Evolutionary conservation across 495 filamentous ascomycete genomes (phyloP).

Genomic region (Clohesyomyces aquaticus): DNA sequence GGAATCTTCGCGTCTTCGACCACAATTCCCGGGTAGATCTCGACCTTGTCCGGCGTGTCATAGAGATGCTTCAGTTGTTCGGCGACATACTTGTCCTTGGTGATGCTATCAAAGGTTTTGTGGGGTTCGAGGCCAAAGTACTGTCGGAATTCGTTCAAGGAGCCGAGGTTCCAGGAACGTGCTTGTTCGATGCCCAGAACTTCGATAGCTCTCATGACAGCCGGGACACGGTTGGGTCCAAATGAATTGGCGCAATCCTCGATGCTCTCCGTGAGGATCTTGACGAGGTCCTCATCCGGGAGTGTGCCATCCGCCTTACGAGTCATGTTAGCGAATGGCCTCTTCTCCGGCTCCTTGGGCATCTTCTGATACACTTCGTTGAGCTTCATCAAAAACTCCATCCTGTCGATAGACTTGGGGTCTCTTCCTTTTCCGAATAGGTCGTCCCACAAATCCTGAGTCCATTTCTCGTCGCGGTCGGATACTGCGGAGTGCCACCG

Average conservation of each 20-base stretch:
- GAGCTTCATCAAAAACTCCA: constrained; percentile 41
- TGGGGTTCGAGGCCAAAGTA: constrained; percentile 78
- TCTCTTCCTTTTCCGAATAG: constrained; percentile 47
- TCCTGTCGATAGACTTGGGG: constrained; percentile 26
- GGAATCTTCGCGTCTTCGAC: constrained; percentile 78
- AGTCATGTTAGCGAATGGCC: constrained; percentile 62
- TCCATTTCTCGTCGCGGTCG: constrained; percentile 68
- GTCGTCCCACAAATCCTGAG: constrained; percentile 57
- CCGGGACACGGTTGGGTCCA: constrained; percentile 76
- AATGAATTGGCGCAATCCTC: constrained; percentile 56
- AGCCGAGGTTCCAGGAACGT: constrained; percentile 78
- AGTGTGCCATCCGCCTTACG: constrained; percentile 61
- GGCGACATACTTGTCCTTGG: constrained; percentile 72
- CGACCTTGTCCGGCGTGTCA: constrained; percentile 76
- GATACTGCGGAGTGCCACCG: constrained; percentile 72
- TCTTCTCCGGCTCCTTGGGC: constrained; percentile 46
- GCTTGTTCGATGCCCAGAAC: constrained; percentile 85
- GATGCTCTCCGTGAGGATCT: constrained; percentile 61
- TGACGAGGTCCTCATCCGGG: constrained; percentile 65
- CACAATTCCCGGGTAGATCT: constrained; percentile 80
- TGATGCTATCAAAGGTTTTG: constrained; percentile 83
- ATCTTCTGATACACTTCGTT: constrained; percentile 46
- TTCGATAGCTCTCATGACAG: constrained; percentile 73
- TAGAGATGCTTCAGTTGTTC: constrained; percentile 75
- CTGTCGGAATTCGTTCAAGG: constrained; percentile 84